Percentiles rank a stretch among this genome's conserved stretches.
Conservation (phyloP, 2,329 filamentous ascomycete species). For the Apiospora hydei region DNA sequence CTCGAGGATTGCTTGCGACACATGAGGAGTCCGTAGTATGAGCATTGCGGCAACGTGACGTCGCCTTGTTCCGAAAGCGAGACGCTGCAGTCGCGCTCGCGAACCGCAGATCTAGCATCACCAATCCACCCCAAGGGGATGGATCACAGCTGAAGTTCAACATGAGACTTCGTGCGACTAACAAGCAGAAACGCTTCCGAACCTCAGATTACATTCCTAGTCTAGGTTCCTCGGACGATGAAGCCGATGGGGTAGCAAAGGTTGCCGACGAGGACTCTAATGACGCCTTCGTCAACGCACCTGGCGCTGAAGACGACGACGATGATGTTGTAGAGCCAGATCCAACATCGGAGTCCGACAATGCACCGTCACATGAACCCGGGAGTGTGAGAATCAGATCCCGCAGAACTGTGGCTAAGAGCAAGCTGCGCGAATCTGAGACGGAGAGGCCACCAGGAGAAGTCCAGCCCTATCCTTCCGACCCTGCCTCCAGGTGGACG, state of each 20-base stretch:
- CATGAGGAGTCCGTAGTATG: neutral
- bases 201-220: constrained; percentile 31
- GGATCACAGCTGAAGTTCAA: neutral
- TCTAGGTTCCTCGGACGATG: constrained; percentile 36
- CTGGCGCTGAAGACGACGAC: constrained; percentile 30
- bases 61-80: neutral
- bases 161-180: constrained; percentile 43
- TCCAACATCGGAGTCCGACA: constrained; percentile 12
- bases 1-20: too few species aligned
- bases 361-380: neutral
- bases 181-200: constrained; percentile 37
- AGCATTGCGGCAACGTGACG: neutral
- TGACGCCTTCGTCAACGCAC: constrained; percentile 23
- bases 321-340: constrained; percentile 7
- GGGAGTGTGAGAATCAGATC: neutral
- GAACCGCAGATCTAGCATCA: neutral
- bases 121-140: neutral
- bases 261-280: constrained; percentile 15
- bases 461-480: constrained; percentile 42
- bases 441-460: constrained; percentile 31
- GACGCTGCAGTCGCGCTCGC: neutral
- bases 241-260: constrained; percentile 27
- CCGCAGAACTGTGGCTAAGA: constrained; percentile 24
- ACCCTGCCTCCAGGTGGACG: constrained; percentile 43
- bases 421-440: constrained; percentile 27